Evolutionary conservation across 2,329 filamentous ascomycete species (phyloP).

Genomic region (Penicillium sp.): DNA sequence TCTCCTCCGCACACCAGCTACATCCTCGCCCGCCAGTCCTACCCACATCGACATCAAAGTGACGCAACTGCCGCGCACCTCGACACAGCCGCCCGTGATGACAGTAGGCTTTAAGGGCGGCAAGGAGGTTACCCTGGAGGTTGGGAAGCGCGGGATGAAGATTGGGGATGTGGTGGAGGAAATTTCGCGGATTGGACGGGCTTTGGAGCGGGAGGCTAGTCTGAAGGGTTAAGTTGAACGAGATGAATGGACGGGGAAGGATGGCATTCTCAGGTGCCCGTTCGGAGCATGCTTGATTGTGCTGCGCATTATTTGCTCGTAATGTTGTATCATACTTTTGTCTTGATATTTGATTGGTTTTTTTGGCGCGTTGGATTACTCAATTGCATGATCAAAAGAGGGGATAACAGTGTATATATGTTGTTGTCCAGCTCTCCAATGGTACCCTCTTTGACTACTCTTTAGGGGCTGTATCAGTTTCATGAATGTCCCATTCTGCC

Average conservation of each 20-base stretch:
- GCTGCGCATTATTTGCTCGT: not conserved
- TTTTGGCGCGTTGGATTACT: slow-evolving; percentile 12
- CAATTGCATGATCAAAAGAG: slow-evolving; percentile 1
- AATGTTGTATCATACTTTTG: slow-evolving; percentile 20
- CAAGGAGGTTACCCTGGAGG: slow-evolving; percentile 82
- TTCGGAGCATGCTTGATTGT: not conserved
- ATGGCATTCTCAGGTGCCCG: not conserved
- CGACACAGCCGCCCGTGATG: slow-evolving; percentile 69
- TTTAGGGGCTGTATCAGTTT: not conserved
- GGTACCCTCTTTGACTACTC: not conserved
- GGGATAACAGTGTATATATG: not conserved
- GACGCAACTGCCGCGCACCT: slow-evolving; percentile 71
- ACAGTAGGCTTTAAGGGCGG: slow-evolving; percentile 93
- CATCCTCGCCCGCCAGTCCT: slow-evolving; percentile 75
- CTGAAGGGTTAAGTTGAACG: slow-evolving; percentile 54
- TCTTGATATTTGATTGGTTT: slow-evolving; percentile 8
- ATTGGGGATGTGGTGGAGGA: slow-evolving; percentile 88
- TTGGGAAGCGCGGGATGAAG: slow-evolving; percentile 74
- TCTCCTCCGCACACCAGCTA: slow-evolving; percentile 79
- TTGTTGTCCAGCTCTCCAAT: not conserved
- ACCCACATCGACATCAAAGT: slow-evolving; percentile 75
- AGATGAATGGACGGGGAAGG: not conserved
- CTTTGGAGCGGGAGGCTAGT: slow-evolving; percentile 80
- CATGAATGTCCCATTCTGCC: not conserved
- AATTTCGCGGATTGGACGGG: slow-evolving; percentile 84